Conservation (phyloP, 768 basidiomycete genomes). For the Auricularia heimuer region DNA sequence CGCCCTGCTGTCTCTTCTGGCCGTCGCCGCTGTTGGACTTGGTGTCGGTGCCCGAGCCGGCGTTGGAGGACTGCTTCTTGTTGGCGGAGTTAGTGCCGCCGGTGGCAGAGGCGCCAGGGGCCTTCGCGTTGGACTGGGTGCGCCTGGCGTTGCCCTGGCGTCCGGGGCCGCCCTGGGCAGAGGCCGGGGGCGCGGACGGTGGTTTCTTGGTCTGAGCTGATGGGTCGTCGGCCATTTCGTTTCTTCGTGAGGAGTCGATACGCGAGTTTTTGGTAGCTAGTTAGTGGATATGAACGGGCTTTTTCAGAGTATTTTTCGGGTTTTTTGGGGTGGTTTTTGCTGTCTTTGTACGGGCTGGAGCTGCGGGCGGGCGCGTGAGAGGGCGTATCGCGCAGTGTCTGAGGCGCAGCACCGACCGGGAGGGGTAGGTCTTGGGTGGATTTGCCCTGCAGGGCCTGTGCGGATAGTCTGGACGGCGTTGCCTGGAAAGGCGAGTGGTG, state of each 20-base stretch:
- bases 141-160: conserved; percentile 1
- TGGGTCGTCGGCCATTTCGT: conserved; percentile 1
- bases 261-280: background rate
- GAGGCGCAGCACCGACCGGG: background rate
- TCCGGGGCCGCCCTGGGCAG: background rate
- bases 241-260: background rate
- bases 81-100: conserved; percentile 25
- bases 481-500: conserved; percentile 26
- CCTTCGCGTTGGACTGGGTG: background rate
- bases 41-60: conserved; percentile 54
- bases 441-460: conserved; percentile 89
- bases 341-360: background rate
- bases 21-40: conserved; percentile 47
- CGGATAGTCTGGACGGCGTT: conserved; percentile 45
- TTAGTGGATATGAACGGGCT: no score
- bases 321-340: background rate
- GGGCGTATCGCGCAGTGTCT: background rate
- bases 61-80: conserved; percentile 40
- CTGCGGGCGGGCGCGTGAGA: background rate
- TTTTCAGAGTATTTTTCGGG: background rate
- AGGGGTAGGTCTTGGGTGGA: background rate
- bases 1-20: conserved; percentile 36
- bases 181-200: background rate
- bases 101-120: background rate
- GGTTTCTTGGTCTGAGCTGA: background rate